Conservation (phyloP, 2,329 filamentous ascomycete genomes). For the Nothopassalora personata region DNA sequence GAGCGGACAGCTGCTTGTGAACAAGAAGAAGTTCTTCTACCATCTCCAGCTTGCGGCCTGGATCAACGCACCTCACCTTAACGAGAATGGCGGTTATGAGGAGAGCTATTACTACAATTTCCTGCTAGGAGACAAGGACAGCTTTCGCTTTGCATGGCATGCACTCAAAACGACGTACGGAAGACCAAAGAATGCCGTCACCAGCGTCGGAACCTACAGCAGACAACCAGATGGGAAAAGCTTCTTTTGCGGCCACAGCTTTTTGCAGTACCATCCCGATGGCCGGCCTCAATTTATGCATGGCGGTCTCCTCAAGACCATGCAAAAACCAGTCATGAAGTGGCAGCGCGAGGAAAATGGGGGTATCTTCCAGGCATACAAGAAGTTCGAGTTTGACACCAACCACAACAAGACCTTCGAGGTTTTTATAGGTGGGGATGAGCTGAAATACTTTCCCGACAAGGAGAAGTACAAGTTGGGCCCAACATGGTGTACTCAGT, state of each 20-base stretch:
- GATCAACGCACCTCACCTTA: slow-evolving; percentile 18
- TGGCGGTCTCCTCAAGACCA: slow-evolving; percentile 29
- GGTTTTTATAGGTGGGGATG: slow-evolving; percentile 1
- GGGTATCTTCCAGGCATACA: slow-evolving; percentile 27
- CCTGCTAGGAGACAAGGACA: slow-evolving; percentile 34
- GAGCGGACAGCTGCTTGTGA: slow-evolving; percentile 33
- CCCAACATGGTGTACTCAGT: slow-evolving; percentile 13
- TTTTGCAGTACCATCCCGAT: slow-evolving; percentile 31
- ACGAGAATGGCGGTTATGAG: slow-evolving; percentile 13
- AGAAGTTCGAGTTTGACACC: slow-evolving; percentile 14
- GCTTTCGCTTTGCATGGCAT: slow-evolving; percentile 31
- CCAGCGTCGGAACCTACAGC: slow-evolving; percentile 22
- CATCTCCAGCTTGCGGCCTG: slow-evolving; percentile 33
- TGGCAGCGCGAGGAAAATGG: slow-evolving; percentile 8
- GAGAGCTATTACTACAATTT: slow-evolving; percentile 25
- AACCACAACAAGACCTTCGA: not conserved
- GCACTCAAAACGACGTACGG: slow-evolving; percentile 30
- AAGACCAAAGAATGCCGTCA: slow-evolving; percentile 26
- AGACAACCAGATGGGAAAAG: slow-evolving; percentile 5
- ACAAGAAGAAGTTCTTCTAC: slow-evolving; percentile 33
- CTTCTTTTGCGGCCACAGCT: slow-evolving; percentile 31
- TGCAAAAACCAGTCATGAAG: slow-evolving; percentile 5
- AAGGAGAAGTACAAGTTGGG: slow-evolving; percentile 4
- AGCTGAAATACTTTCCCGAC: slow-evolving; percentile 2
- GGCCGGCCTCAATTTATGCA: slow-evolving; percentile 29